Percentiles rank a stretch among this genome's conserved stretches.
These are phyloP conservation scores for Candida awuae DNA, from an alignment of 805 yeast genomes.

Conservation along the genomic window DNA sequence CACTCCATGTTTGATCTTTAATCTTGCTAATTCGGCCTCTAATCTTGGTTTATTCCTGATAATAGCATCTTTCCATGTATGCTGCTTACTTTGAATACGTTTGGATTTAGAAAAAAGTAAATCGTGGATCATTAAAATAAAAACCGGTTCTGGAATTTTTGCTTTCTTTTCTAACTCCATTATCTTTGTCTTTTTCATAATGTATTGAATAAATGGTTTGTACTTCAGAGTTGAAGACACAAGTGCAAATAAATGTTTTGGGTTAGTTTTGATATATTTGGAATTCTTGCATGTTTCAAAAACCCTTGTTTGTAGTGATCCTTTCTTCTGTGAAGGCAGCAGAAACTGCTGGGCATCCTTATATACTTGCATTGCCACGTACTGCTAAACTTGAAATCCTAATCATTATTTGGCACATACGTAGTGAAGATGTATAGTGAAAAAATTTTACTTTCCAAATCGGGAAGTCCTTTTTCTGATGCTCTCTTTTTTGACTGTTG, in stretches of 20 bases:
- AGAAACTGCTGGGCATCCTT: constrained; percentile 37
- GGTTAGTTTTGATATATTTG: constrained; percentile 47
- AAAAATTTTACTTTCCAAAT: constrained; percentile 4
- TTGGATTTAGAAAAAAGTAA: constrained; percentile 66
- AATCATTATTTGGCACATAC: background rate
- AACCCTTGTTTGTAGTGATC: constrained; percentile 47
- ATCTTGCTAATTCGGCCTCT: constrained; percentile 70
- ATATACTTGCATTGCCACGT: constrained; percentile 31
- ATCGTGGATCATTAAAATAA: constrained; percentile 72
- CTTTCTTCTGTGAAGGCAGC: constrained; percentile 34
- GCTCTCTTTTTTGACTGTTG: too few species aligned
- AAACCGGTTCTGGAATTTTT: constrained; percentile 44
- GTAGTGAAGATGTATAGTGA: background rate
- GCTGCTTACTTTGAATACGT: constrained; percentile 83
- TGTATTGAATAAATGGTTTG: constrained; percentile 50
- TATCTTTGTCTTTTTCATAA: constrained; percentile 64
- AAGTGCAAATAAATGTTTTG: constrained; percentile 81
- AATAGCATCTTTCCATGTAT: constrained; percentile 74
- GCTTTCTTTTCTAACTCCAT: constrained; percentile 40
- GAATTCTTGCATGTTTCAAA: constrained; percentile 41
- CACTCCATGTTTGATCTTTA: constrained; percentile 67
- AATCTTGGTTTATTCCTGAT: constrained; percentile 72
- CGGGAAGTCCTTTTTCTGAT: background rate
- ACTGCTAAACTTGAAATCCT: background rate
- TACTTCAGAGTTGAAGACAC: constrained; percentile 71